Conservation (phyloP, 768 basidiomycete genomes). For the Podaxis carcinomalis region DNA sequence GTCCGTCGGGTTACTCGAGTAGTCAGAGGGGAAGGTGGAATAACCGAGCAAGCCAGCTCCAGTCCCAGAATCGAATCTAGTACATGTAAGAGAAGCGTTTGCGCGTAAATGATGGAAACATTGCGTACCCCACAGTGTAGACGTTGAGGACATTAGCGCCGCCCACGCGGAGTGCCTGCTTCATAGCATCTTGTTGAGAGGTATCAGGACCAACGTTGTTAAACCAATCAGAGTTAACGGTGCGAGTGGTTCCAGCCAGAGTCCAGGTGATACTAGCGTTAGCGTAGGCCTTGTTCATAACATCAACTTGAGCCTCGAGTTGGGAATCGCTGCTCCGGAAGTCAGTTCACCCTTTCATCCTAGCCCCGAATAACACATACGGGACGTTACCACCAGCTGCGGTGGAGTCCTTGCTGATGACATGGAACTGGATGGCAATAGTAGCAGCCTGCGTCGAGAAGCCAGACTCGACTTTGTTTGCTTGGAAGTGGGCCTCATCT, state of each 20-base stretch:
- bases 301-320: conserved; percentile 30
- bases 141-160: conserved; percentile 38
- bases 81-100: background rate
- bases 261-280: conserved; percentile 32
- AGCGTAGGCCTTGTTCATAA: conserved; percentile 39
- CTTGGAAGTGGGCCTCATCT: conserved; percentile 37
- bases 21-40: conserved; percentile 46
- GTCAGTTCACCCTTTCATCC: background rate
- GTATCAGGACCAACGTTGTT: conserved; percentile 31
- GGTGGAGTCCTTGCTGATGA: conserved; percentile 27
- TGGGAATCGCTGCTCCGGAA: conserved; percentile 28
- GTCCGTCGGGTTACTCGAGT: conserved; percentile 32
- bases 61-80: conserved; percentile 31
- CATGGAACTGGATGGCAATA: conserved; percentile 26
- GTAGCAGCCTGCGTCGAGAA: conserved; percentile 4
- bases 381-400: conserved; percentile 34
- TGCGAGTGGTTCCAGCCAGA: conserved; percentile 36
- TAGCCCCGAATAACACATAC: conserved; percentile 20
- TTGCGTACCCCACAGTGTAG: conserved; percentile 44
- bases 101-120: background rate
- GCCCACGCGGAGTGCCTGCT: conserved; percentile 39
- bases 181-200: conserved; percentile 43
- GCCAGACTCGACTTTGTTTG: conserved; percentile 26
- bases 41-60: conserved; percentile 47
- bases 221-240: conserved; percentile 45